A percentile compares a stretch with the other conserved stretches of the same genome.
Evolutionary conservation across 2,329 filamentous ascomycete genomes (phyloP).

Genomic region (Dendryphion nanum): DNA sequence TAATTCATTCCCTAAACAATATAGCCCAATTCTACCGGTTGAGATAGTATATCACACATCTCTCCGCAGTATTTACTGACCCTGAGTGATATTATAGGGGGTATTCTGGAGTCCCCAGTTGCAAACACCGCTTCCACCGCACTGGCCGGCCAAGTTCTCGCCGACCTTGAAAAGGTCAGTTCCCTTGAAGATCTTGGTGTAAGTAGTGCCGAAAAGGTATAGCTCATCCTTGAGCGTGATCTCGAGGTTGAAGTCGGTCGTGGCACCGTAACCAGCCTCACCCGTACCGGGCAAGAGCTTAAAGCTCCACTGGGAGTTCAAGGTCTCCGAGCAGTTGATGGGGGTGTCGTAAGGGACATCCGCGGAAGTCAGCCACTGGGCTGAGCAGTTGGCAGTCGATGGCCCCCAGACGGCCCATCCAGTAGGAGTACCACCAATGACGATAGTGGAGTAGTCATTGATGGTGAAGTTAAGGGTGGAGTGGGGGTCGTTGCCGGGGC

Average conservation of each 20-base stretch:
- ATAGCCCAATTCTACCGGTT: too few species aligned
- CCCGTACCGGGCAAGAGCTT: background rate
- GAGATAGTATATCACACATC: too few species aligned
- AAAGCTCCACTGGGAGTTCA: constrained; percentile 5
- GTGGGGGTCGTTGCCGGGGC: constrained; percentile 10
- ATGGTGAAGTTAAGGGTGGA: constrained; percentile 9
- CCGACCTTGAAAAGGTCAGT: constrained; percentile 9
- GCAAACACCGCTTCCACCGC: constrained; percentile 8
- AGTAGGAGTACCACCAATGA: background rate
- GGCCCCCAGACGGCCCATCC: constrained; percentile 2
- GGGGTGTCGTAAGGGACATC: constrained; percentile 1
- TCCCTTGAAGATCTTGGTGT: constrained; percentile 4
- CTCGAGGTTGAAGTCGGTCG: constrained; percentile 6
- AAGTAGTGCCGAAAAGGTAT: constrained; percentile 1
- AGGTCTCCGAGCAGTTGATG: constrained; percentile 3
- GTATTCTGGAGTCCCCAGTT: constrained; percentile 6
- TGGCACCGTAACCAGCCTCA: background rate
- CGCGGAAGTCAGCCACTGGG: constrained; percentile 3
- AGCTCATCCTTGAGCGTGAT: constrained; percentile 6
- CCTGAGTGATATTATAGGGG: constrained; percentile 3
- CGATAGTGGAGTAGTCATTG: constrained; percentile 5
- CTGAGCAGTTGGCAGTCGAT: constrained; percentile 3
- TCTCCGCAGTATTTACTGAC: too few species aligned
- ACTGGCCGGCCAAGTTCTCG: constrained; percentile 7
- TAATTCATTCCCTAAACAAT: too few species aligned